Conservation (phyloP, 2,329 filamentous ascomycete species). For the Pseudogymnoascus sp. region DNA sequence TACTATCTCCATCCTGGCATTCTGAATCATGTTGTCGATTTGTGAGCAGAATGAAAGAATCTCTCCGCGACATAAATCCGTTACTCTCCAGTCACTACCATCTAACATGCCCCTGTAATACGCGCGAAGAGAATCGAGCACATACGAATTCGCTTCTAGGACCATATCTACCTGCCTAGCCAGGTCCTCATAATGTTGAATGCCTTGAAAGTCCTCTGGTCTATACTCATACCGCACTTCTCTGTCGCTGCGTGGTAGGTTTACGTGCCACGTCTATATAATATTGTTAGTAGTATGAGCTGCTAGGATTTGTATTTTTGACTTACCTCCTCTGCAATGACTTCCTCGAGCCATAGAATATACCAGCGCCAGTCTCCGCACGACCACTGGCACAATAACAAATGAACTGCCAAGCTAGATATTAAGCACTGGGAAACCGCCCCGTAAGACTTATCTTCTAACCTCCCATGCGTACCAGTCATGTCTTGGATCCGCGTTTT, state of each 20-base stretch:
- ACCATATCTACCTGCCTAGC: conserved; percentile 31
- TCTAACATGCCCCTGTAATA: conserved; percentile 26
- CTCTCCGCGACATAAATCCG: conserved; percentile 19
- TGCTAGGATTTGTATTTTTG: conserved; percentile 14
- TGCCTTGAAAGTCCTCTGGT: conserved; percentile 26
- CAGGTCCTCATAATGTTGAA: conserved; percentile 35
- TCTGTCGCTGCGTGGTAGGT: background rate
- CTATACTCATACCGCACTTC: conserved; percentile 15
- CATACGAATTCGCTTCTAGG: conserved; percentile 33
- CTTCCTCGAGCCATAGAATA: conserved; percentile 33
- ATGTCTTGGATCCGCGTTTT: conserved; percentile 28
- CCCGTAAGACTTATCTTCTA: conserved; percentile 30
- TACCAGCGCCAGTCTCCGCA: conserved; percentile 38
- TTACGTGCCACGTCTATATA: background rate
- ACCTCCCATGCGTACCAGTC: conserved; percentile 25
- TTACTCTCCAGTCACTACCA: conserved; percentile 23
- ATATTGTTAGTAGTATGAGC: background rate
- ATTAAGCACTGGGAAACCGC: conserved; percentile 30
- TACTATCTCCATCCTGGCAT: conserved; percentile 32
- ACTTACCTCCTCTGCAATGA: conserved; percentile 28
- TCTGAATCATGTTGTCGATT: conserved; percentile 31
- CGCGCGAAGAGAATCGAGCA: conserved; percentile 27
- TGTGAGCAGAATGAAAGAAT: conserved; percentile 25
- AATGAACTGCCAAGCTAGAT: conserved; percentile 32
- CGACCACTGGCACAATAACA: conserved; percentile 35